Conservation (phyloP, 495 filamentous ascomycete species). For the Bryoglossum gracile region DNA sequence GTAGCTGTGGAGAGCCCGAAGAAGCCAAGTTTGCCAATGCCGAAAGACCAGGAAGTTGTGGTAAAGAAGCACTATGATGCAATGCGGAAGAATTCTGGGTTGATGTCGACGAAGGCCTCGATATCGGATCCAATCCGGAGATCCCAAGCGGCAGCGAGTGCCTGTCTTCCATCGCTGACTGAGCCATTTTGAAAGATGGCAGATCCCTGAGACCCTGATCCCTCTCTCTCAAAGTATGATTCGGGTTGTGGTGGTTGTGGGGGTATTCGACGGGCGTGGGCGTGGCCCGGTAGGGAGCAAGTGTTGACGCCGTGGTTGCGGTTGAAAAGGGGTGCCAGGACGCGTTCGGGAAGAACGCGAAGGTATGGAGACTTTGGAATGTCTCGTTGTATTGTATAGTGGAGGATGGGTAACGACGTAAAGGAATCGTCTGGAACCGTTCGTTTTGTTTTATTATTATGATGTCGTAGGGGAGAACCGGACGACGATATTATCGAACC, state of each 20-base stretch:
- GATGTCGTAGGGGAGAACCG: constrained; percentile 10
- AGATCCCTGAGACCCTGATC: constrained; percentile 36
- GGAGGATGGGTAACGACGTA: constrained; percentile 1
- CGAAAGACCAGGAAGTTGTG: constrained; percentile 52
- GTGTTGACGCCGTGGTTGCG: constrained; percentile 31
- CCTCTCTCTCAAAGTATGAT: too few species aligned
- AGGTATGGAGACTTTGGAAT: neutral
- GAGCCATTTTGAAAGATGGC: constrained; percentile 28
- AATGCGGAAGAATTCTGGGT: constrained; percentile 26
- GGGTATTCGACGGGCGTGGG: constrained; percentile 53
- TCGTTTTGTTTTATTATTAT: constrained; percentile 12
- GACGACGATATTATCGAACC: too few species aligned
- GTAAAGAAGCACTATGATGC: constrained; percentile 32
- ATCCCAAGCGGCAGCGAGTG: constrained; percentile 34
- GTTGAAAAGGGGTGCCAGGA: constrained; percentile 16
- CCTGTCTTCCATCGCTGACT: constrained; percentile 34
- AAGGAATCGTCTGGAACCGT: constrained; percentile 8
- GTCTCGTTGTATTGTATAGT: constrained; percentile 8
- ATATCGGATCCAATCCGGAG: constrained; percentile 37
- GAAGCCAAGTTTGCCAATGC: constrained; percentile 57
- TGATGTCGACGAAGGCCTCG: constrained; percentile 42
- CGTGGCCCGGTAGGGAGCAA: constrained; percentile 42
- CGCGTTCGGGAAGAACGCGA: constrained; percentile 20
- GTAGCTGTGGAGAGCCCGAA: constrained; percentile 53
- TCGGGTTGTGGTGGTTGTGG: too few species aligned